phyloP scores from a whole-genome alignment of 2,329 filamentous ascomycete genomes.

The Remersonia thermophila region DNA sequence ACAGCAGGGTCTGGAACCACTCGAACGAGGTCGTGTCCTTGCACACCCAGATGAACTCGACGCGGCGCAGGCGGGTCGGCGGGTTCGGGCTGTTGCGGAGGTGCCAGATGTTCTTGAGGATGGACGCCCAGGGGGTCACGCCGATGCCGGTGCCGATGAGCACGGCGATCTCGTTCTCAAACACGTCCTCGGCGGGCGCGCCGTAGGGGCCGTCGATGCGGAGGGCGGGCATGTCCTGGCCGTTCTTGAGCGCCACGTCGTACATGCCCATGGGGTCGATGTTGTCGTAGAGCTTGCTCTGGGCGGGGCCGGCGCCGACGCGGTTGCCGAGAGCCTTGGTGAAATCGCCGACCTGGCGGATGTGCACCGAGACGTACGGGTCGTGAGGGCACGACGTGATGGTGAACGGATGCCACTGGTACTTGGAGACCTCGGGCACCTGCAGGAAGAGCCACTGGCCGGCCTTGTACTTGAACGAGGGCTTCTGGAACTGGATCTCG shows the following conservation, averaged over 20 bases:
- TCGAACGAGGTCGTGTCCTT: slow-evolving; percentile 92
- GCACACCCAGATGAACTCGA: slow-evolving; percentile 99
- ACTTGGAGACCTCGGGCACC: slow-evolving; percentile 72
- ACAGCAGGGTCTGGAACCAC: slow-evolving; percentile 94
- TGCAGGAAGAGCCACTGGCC: slow-evolving; percentile 98
- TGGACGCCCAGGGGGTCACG: slow-evolving; percentile 76
- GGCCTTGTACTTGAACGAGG: slow-evolving; percentile 94
- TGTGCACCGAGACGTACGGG: slow-evolving; percentile 85
- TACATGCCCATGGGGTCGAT: slow-evolving; percentile 95
- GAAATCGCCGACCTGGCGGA: slow-evolving; percentile 94
- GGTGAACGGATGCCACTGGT: slow-evolving; percentile 98
- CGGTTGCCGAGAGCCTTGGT: slow-evolving; percentile 88
- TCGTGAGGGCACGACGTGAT: slow-evolving; percentile 97
- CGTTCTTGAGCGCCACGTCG: slow-evolving; percentile 88
- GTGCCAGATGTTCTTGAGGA: slow-evolving; percentile 97
- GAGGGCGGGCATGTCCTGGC: slow-evolving; percentile 79
- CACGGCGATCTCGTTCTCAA: slow-evolving; percentile 80
- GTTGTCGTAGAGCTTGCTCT: slow-evolving; percentile 79
- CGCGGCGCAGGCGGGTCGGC: slow-evolving; percentile 75
- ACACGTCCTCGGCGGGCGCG: slow-evolving; percentile 93
- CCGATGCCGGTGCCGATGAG: slow-evolving; percentile 79
- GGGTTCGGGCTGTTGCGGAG: slow-evolving; percentile 82
- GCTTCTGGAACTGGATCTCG: slow-evolving; percentile 94
- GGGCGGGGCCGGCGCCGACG: slow-evolving; percentile 78
- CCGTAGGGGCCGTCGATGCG: slow-evolving; percentile 94